Conservation (phyloP, 2,329 filamentous ascomycete genomes). For the Sporothrix curviconia region DNA sequence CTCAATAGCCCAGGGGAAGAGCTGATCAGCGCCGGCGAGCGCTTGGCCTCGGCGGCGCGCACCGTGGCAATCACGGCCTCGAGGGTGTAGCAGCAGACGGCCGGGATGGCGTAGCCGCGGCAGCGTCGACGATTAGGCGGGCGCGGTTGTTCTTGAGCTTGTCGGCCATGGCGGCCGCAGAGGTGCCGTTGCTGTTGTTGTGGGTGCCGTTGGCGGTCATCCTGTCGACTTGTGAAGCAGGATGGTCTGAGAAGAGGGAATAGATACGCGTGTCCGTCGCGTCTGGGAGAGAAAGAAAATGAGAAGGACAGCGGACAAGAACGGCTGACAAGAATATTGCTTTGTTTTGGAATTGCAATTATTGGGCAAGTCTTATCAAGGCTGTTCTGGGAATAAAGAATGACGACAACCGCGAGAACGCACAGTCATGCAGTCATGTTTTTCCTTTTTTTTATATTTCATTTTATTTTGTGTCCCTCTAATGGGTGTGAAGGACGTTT, state of each 20-base stretch:
- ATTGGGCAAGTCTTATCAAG: background rate
- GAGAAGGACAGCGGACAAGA: too few species aligned
- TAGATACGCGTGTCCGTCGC: too few species aligned
- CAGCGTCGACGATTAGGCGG: constrained; percentile 51
- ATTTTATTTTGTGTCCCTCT: background rate
- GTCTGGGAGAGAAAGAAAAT: background rate
- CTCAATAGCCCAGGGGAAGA: constrained; percentile 68
- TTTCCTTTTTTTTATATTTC: background rate
- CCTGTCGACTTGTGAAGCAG: too few species aligned
- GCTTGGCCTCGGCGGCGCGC: constrained; percentile 60
- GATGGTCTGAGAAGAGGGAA: too few species aligned
- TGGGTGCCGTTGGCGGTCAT: background rate
- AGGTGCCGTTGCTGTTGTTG: background rate
- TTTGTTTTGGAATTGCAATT: background rate
- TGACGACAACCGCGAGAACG: background rate
- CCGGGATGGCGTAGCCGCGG: constrained; percentile 53
- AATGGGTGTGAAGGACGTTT: background rate
- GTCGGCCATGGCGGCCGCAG: background rate
- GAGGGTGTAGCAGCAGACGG: constrained; percentile 44
- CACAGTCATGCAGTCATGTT: background rate
- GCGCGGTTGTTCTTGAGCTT: constrained; percentile 7
- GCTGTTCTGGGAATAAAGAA: background rate
- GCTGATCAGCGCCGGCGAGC: constrained; percentile 64
- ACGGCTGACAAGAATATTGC: background rate
- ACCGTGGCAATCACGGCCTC: constrained; percentile 49